These are phyloP conservation scores for Rossbeevera mucosa DNA, from an alignment of 768 basidiomycete species.

Conservation along the genomic window DNA sequence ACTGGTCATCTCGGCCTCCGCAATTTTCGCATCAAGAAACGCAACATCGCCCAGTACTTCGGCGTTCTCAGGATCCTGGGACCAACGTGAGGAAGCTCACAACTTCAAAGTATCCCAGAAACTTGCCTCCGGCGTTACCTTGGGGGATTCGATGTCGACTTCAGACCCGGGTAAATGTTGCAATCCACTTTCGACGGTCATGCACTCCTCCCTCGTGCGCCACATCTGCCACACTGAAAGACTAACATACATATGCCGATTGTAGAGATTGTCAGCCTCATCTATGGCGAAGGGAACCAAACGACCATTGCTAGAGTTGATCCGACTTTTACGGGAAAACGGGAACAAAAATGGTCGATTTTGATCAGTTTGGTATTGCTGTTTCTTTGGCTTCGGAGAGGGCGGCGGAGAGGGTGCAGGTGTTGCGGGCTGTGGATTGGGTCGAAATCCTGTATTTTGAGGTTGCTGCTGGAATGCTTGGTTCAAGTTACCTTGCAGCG, in stretches of 20 bases:
- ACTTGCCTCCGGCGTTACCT: conserved; percentile 40
- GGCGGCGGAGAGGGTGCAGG: conserved; percentile 87
- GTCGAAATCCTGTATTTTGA: conserved; percentile 26
- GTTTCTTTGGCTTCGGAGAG: conserved; percentile 91
- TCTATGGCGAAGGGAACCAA: conserved; percentile 95
- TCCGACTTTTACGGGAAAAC: conserved; percentile 64
- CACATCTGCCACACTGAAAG: conserved; percentile 91
- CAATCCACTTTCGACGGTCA: conserved; percentile 88
- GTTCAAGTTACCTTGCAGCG: conserved; percentile 33
- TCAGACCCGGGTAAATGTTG: conserved; percentile 72
- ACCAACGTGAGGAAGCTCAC: conserved; percentile 1
- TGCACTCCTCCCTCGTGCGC: conserved; percentile 92
- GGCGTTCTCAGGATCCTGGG: conserved; percentile 52
- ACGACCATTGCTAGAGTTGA: conserved; percentile 48
- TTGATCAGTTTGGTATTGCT: conserved; percentile 98
- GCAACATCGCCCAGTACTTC: conserved; percentile 73
- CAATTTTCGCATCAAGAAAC: conserved; percentile 66
- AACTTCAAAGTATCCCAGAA: not conserved
- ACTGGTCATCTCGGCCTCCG: conserved; percentile 54
- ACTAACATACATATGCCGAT: conserved; percentile 85
- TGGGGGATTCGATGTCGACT: conserved; percentile 50
- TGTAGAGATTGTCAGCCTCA: conserved; percentile 89
- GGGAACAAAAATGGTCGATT: conserved; percentile 92
- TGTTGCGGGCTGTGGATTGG: conserved; percentile 69
- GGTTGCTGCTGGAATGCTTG: conserved; percentile 35